Evolutionary conservation across 176 grass and related monocot species (phyloP), one percentile per base, ranked within the genome.

Genomic region (Oryza australiensis): DNA sequence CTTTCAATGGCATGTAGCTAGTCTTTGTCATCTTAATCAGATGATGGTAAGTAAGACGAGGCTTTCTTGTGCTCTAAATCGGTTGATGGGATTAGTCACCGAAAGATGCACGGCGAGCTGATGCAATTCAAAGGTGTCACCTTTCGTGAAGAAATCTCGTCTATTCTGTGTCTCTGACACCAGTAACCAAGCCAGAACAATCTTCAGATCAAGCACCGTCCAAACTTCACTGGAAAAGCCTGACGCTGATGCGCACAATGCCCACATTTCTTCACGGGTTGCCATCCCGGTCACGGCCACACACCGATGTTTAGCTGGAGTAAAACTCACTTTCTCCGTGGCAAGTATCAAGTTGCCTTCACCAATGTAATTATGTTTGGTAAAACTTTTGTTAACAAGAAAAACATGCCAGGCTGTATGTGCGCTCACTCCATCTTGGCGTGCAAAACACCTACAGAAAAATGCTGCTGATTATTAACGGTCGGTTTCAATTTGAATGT

Each of bases 21-120:
- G 45, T 73, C 3, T 74, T 29, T 55, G 30, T 53, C 72, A n/a
- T 42, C 60, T 49, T 13, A 20, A 66, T 26, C n/a, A 3, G 22
- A 67, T 23, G 72, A 34, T 33, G 30, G 27, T 26, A 59, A 75
- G 6, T 45, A 23, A 53, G 48, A 49, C 12, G 45, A 78, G 10
- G 1, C 5, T 26, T 37, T 60, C 6, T 2, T 12, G 79, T 29
- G 72, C 18, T 65, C 84, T 73, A 22, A 64, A 76, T 75, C 38
- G n/a, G 5, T 66, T 77, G 79, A 87, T 83, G 80, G 73, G 73
- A 87, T 77, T 2, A 78, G 32, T 29, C 73, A 72, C 86, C 86
- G 24, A 41, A 68, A 57, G 26, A 62, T 23, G 81, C 18, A 27
- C 14, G 12, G 43, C 10, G 27, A 27, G 53, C 59, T 3, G 12